Percentiles rank a stretch among this genome's conserved stretches.
Conservation (phyloP, 2,329 filamentous ascomycete genomes). For the Phaeosphaeria sp. region DNA sequence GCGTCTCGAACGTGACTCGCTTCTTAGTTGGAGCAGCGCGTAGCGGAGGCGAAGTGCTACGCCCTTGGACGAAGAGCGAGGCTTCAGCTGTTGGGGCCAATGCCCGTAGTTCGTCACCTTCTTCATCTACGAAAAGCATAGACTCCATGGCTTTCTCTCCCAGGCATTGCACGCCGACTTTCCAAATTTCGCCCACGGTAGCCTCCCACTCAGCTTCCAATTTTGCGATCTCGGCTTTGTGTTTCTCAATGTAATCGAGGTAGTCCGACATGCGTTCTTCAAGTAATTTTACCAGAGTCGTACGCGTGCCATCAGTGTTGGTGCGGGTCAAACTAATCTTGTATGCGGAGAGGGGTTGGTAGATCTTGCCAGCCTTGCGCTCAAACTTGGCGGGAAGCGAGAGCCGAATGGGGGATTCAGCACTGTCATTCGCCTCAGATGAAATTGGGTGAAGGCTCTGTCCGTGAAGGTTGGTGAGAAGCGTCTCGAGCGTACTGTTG, state of each 20-base stretch:
- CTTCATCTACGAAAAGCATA: constrained; percentile 21
- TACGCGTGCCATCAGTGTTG: constrained; percentile 15
- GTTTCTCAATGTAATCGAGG: constrained; percentile 20
- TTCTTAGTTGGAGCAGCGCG: constrained; percentile 19
- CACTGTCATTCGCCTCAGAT: constrained; percentile 4
- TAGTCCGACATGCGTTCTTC: constrained; percentile 29
- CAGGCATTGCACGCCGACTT: constrained; percentile 28
- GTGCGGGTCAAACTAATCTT: constrained; percentile 11
- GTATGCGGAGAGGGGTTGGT: constrained; percentile 27
- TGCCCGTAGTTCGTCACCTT: neutral
- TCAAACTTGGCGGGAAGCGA: constrained; percentile 26
- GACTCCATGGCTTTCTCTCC: constrained; percentile 28
- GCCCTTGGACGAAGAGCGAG: constrained; percentile 26
- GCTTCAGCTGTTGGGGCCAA: constrained; percentile 13
- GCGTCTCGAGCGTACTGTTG: constrained; percentile 23
- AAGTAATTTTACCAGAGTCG: constrained; percentile 18
- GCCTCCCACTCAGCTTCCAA: constrained; percentile 36
- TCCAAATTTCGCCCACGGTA: constrained; percentile 39
- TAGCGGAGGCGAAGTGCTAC: constrained; percentile 6
- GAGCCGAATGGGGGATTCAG: constrained; percentile 18
- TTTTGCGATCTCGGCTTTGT: constrained; percentile 22
- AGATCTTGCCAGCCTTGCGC: constrained; percentile 21
- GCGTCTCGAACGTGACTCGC: constrained; percentile 29
- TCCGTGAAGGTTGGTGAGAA: constrained; percentile 17
- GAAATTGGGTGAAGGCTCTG: constrained; percentile 18